Base-by-base conservation (phyloP, 1,284 basidiomycete species). In the Abortiporus biennis region DNA sequence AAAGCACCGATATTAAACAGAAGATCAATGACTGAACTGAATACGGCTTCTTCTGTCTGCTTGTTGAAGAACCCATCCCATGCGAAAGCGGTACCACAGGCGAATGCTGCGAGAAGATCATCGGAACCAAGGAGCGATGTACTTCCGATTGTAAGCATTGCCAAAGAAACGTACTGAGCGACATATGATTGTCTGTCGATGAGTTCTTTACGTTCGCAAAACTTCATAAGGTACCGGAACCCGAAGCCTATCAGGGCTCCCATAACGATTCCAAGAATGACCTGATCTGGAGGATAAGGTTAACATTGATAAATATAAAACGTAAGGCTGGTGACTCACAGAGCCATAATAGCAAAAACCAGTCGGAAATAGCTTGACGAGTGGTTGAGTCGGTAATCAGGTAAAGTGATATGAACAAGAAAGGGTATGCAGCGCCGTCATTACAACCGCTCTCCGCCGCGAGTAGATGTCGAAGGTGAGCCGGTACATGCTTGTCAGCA, bases 61-160 rank as follows among this genome's bases (percentile, higher is more conserved):
- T 85, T 80, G 66, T 94, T 94, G 72, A 97, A 97, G 72, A 96
- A 97, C 48, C 94, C 91, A 54, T 99, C 95, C 95, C 95, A 99
- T 0, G 94, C 96, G 58, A 98, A 99, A 1, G 93, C 92, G 3
- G 89, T 85, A 17, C 96, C 96, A 56, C 94, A 98, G 1, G 86
- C 85, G 61, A 99, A 99, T 0, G 95, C 88, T 9, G 94, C 89
- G 6, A 97, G 73, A 11, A 97, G 76, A 64, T 97, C 93, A 65
- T 97, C 93, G 15, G 89, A 87, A n/a, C 93, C 93, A 19, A 95
- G 73, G 12, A 96, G 71, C 0, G 85, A 86, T 42, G 84, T 86
- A 27, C 87, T 74, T 23, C 92, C 93, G 45, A 92, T 85, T 15
- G 87, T 90, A 51, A 95, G 70, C 52, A 87, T 72, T 5, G 86